Percentiles rank a stretch among this genome's conserved stretches.
Conservation (phyloP, 805 yeast species). For the Schwanniomyces sp. region DNA sequence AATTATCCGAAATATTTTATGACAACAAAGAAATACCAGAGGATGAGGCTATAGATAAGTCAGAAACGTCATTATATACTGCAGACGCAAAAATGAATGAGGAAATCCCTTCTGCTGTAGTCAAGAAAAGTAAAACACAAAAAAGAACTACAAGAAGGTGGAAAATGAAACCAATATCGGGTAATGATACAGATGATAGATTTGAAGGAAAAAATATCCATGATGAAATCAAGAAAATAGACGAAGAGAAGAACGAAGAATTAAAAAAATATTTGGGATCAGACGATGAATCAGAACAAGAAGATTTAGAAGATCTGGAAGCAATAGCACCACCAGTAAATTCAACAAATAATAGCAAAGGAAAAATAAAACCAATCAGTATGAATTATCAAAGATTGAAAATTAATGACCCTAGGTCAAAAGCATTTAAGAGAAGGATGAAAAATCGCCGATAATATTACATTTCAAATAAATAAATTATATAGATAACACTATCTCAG, state of each 20-base stretch:
- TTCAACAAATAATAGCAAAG: conserved; percentile 5
- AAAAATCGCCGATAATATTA: neutral
- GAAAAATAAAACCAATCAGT: conserved; percentile 35
- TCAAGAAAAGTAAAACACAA: conserved; percentile 42
- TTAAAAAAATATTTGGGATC: conserved; percentile 19
- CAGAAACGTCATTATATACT: conserved; percentile 7
- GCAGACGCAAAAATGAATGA: conserved; percentile 9
- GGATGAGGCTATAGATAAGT: conserved; percentile 7
- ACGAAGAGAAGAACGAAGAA: conserved; percentile 21
- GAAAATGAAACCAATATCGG: conserved; percentile 44
- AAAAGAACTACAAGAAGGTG: conserved; percentile 54
- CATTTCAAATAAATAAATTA: conserved; percentile 4
- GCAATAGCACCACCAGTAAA: conserved; percentile 2
- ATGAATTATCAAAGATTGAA: conserved; percentile 54
- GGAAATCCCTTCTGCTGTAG: conserved; percentile 10
- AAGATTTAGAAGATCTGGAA: conserved; percentile 11
- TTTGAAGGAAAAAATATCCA: conserved; percentile 43
- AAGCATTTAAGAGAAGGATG: conserved; percentile 32
- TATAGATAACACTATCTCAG: conserved; percentile 23
- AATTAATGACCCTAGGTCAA: conserved; percentile 47
- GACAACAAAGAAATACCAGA: conserved; percentile 41
- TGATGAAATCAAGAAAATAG: conserved; percentile 34
- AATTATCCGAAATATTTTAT: conserved; percentile 45
- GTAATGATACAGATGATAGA: conserved; percentile 21
- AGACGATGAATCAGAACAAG: conserved; percentile 10